Evolutionary conservation across 495 filamentous ascomycete species (phyloP).

Genomic region (Neurospora sp.): DNA sequence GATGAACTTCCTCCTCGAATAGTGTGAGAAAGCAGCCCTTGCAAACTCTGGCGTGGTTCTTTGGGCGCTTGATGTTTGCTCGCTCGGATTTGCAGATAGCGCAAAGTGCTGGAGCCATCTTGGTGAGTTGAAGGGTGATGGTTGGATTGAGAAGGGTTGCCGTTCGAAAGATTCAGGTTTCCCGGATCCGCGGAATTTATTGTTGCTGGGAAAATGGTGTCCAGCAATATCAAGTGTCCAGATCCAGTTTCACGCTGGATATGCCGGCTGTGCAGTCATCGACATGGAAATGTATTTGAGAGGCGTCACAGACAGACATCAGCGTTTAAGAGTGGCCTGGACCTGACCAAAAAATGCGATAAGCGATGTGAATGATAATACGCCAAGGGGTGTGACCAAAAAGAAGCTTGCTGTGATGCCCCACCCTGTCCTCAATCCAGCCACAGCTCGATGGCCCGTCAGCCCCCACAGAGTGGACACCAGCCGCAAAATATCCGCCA

Average conservation of each 20-base stretch:
- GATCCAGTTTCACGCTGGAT: not conserved
- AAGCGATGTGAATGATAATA: not conserved
- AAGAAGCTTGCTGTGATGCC: not conserved
- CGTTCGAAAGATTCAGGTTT: not conserved
- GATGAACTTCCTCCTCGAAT: slow-evolving; percentile 90
- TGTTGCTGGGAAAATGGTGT: not conserved
- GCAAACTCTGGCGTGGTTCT: slow-evolving; percentile 88
- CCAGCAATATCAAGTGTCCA: not conserved
- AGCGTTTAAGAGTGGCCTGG: not conserved
- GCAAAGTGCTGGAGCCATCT: slow-evolving; percentile 51
- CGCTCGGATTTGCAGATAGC: slow-evolving; percentile 62
- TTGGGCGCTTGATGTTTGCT: slow-evolving; percentile 85
- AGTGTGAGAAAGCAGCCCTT: slow-evolving; percentile 72
- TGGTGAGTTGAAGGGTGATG: not conserved
- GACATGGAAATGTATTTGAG: not conserved
- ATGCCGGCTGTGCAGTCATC: not conserved
- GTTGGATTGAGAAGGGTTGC: not conserved
- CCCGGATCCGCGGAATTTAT: not conserved
- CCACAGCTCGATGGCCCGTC: slow-evolving; percentile 3
- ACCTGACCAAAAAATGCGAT: not conserved
- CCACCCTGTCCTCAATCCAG: not conserved
- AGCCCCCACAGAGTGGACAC: slow-evolving; percentile 2
- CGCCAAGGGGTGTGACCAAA: not conserved
- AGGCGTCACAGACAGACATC: not conserved
- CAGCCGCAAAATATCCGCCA: slow-evolving; percentile 16